These are phyloP conservation scores for Phytophthora capsici DNA, from an alignment of 352 stramenopile species.

Conservation along the genomic window DNA sequence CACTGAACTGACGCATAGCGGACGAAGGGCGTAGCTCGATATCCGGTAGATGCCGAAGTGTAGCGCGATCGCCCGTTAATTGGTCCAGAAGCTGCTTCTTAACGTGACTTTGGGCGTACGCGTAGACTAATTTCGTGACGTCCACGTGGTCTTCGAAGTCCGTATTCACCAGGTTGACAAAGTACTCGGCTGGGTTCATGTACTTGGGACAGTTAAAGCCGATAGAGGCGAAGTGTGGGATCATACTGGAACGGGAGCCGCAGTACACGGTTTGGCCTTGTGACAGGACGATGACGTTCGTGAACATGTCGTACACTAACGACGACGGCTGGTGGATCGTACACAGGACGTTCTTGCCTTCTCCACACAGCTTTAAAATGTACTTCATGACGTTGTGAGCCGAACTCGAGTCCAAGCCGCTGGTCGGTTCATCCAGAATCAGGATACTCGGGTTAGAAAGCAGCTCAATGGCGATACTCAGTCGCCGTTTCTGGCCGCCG, in stretches of 20 bases:
- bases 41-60: slow-evolving; percentile 22
- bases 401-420: slow-evolving; percentile 53
- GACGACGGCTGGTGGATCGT: slow-evolving; percentile 81
- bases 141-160: slow-evolving; percentile 53
- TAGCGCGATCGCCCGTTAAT: slow-evolving; percentile 17
- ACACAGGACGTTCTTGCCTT: slow-evolving; percentile 57
- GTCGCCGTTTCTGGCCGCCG: slow-evolving; percentile 75
- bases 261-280: slow-evolving; percentile 81
- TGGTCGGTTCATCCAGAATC: slow-evolving; percentile 81
- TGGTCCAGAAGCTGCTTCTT: slow-evolving; percentile 28
- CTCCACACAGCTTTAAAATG: slow-evolving; percentile 38
- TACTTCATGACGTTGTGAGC: slow-evolving; percentile 60
- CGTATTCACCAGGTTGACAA: slow-evolving; percentile 54
- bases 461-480: slow-evolving; percentile 81
- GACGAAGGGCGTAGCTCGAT: slow-evolving; percentile 32
- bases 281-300: slow-evolving; percentile 61
- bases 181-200: slow-evolving; percentile 59
- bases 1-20: slow-evolving; percentile 42
- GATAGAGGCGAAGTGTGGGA: slow-evolving; percentile 43
- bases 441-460: slow-evolving; percentile 70
- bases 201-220: slow-evolving; percentile 48
- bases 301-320: slow-evolving; percentile 66
- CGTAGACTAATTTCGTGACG: slow-evolving; percentile 26
- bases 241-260: slow-evolving; percentile 47
- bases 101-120: slow-evolving; percentile 21